Evolutionary conservation across 441 rosid genomes (phyloP).

Genomic region (Lepidium campestre): DNA sequence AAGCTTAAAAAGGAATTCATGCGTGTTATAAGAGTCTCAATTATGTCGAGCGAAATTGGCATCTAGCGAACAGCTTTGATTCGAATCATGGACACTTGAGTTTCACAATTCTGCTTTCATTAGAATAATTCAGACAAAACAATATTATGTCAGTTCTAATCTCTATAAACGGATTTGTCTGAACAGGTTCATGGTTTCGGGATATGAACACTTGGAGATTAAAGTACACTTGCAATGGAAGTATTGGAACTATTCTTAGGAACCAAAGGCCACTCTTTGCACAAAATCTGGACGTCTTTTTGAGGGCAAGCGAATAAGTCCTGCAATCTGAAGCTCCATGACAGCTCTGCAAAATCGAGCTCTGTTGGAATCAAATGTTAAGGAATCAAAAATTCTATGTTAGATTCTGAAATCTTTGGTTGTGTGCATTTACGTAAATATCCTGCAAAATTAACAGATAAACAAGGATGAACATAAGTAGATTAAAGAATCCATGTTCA

Average conservation of each 20-base stretch:
- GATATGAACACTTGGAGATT: background rate
- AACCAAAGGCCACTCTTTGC: constrained; percentile 83
- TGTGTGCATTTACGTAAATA: background rate
- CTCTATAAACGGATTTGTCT: background rate
- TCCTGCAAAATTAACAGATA: constrained; percentile 1
- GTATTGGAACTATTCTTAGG: constrained; percentile 28
- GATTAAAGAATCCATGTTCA: too few species aligned
- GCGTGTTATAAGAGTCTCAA: background rate
- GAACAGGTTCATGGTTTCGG: background rate
- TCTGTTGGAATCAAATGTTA: constrained; percentile 47
- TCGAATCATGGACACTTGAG: background rate
- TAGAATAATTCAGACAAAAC: background rate
- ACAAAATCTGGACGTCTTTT: constrained; percentile 83
- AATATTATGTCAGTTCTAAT: background rate
- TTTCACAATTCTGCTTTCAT: background rate
- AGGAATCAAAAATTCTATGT: constrained; percentile 29
- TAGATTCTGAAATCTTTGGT: background rate
- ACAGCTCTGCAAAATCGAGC: constrained; percentile 85
- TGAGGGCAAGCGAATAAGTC: constrained; percentile 82
- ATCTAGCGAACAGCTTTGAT: background rate
- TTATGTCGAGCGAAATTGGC: background rate
- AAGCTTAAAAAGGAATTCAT: background rate
- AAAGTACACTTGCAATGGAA: background rate
- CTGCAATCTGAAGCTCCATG: constrained; percentile 84
- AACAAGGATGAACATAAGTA: background rate